Base-by-base conservation (phyloP, 2,329 filamentous ascomycete genomes). In the Xylaria sp. region DNA sequence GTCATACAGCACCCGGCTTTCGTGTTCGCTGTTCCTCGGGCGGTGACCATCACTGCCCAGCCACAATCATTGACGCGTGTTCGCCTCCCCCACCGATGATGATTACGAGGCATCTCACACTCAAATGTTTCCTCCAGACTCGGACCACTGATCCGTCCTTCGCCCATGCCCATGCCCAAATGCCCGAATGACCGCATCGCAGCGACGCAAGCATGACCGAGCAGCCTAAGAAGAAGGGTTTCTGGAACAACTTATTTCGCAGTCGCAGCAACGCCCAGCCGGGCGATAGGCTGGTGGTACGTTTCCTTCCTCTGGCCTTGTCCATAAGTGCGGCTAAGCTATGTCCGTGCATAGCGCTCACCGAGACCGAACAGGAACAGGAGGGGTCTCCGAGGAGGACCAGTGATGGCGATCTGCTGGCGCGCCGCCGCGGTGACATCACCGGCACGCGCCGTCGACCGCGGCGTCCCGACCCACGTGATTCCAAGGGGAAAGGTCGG, bases 211-310 rank as follows among this genome's bases (percentile, higher is more conserved):
- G 55, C 63, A 78, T 77, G 76, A 71, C 73, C 62, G 77, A 78
- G 72, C 73, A 78, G 72, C 72, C 74, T 62, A 81, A 81, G 74
- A 84, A 83, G 78, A 84, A 82, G 73, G 79, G 82, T 58, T 84
- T 87, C 70, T 84, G 82, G 83, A 80, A 81, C 39, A 81, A 80
- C 69, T 78, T 89, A 65, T 82, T 89, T 73, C 83, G 86, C 71
- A 83, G 80, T 70, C 82, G 82, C 69, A 86, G 83, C 76, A 79
- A 81, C 63, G 80, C 82, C 25, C 79, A 77, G 63, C 78, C 79
- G 69, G 72, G 72, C 57, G 74, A 76, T 50, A 82, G 78, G 73
- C 75, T 81, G 69, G 80, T 84, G 70, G 81, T 84, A 76, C 69
- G 78, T 76, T 69, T 41, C 28, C 37, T 62, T 46, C 68, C 57